Percentiles rank a stretch among this genome's conserved stretches.
Evolutionary conservation across 2,329 filamentous ascomycete genomes (phyloP).

Genomic region (Fusarium phyllophilum): DNA sequence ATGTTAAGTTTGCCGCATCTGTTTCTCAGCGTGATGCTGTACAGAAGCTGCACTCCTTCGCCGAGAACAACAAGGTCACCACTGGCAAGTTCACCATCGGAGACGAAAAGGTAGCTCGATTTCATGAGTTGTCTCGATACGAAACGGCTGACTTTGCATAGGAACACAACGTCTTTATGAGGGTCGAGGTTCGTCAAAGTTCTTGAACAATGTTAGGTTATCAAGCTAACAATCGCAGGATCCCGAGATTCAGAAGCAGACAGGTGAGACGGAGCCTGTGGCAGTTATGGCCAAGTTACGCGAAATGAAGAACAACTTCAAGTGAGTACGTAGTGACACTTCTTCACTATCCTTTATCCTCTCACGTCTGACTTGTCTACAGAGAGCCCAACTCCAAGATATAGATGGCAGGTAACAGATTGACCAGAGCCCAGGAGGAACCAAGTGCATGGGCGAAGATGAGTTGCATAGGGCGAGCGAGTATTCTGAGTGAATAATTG

Average conservation of each 20-base stretch:
- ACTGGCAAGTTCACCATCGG: slow-evolving; percentile 97
- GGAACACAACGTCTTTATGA: slow-evolving; percentile 98
- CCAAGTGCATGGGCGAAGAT: not conserved
- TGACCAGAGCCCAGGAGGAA: not conserved
- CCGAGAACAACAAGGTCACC: slow-evolving; percentile 83
- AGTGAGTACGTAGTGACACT: slow-evolving; percentile 58
- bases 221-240: slow-evolving; percentile 63
- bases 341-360: not conserved
- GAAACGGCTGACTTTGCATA: slow-evolving; percentile 49
- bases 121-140: not conserved
- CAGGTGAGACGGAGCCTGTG: slow-evolving; percentile 81
- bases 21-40: slow-evolving; percentile 80
- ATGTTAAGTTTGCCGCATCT: slow-evolving; percentile 86
- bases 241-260: slow-evolving; percentile 83
- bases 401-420: slow-evolving; percentile 26
- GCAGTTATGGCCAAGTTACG: slow-evolving; percentile 87
- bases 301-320: slow-evolving; percentile 88
- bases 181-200: slow-evolving; percentile 70
- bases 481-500: not conserved
- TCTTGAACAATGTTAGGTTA: not conserved
- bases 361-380: slow-evolving; percentile 1
- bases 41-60: slow-evolving; percentile 80
- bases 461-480: not conserved
- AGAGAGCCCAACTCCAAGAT: slow-evolving; percentile 47
- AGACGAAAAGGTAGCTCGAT: slow-evolving; percentile 82